Evolutionary conservation across 2,329 filamentous ascomycete species (phyloP).

Genomic region (Simplicillium aogashimaense): DNA sequence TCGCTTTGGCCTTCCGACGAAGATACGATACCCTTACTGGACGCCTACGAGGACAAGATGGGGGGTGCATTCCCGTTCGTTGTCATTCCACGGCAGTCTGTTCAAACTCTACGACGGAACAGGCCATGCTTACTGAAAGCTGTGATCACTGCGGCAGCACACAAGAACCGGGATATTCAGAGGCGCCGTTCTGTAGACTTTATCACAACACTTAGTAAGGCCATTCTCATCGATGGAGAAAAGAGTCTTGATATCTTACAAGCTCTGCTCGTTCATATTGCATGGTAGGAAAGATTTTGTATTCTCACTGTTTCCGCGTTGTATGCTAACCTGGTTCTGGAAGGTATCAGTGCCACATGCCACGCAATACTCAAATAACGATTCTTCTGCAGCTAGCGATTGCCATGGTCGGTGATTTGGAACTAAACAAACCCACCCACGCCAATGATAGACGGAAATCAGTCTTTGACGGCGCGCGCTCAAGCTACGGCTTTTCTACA

Average conservation of each 20-base stretch:
- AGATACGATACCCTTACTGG: background rate
- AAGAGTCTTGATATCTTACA: slow-evolving; percentile 4
- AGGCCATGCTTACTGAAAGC: slow-evolving; percentile 4
- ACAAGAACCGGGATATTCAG: slow-evolving; percentile 2
- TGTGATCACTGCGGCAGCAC: slow-evolving; percentile 3
- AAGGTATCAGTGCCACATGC: slow-evolving; percentile 5
- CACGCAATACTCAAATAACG: slow-evolving; percentile 4
- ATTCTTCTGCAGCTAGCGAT: slow-evolving; percentile 3
- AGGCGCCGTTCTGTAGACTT: slow-evolving; percentile 2
- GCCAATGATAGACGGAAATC: slow-evolving; percentile 3
- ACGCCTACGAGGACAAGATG: background rate
- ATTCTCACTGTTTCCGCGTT: no score
- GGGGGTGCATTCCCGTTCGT: slow-evolving; percentile 2
- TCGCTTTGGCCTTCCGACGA: slow-evolving; percentile 1
- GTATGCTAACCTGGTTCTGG: background rate
- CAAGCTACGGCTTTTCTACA: slow-evolving; percentile 3
- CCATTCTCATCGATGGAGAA: slow-evolving; percentile 1
- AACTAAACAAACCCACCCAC: slow-evolving; percentile 4
- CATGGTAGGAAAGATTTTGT: background rate
- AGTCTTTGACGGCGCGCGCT: slow-evolving; percentile 1
- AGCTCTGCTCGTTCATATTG: slow-evolving; percentile 2
- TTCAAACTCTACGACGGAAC: background rate
- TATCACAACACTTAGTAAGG: slow-evolving; percentile 1
- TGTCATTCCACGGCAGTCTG: background rate
- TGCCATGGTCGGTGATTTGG: slow-evolving; percentile 2